A percentile compares a stretch with the other conserved stretches of the same genome.
phyloP scores from a whole-genome alignment of 2,329 filamentous ascomycete species.

The Cercospora janseana region DNA sequence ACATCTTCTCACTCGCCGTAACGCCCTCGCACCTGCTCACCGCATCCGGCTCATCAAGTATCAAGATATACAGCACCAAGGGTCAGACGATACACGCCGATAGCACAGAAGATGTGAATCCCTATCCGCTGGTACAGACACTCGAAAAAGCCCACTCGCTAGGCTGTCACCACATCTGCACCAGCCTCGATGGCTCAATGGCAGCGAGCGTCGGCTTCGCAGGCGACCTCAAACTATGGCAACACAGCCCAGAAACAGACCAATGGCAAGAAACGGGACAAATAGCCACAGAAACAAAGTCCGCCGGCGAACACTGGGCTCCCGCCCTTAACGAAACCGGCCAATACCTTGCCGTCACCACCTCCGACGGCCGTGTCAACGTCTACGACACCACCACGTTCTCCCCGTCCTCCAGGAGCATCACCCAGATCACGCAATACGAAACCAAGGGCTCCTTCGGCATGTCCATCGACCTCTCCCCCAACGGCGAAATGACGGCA shows the following conservation, averaged over 20 bases:
- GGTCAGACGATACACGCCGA: slow-evolving; percentile 35
- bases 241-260: slow-evolving; percentile 46
- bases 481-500: slow-evolving; percentile 80
- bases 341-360: slow-evolving; percentile 79
- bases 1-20: slow-evolving; percentile 41
- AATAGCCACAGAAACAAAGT: slow-evolving; percentile 44
- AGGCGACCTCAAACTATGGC: slow-evolving; percentile 85
- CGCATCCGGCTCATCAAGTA: slow-evolving; percentile 76
- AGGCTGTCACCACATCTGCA: slow-evolving; percentile 85
- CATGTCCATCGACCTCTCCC: slow-evolving; percentile 75
- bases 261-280: slow-evolving; percentile 53
- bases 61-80: slow-evolving; percentile 75
- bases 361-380: slow-evolving; percentile 81
- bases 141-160: slow-evolving; percentile 78
- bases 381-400: slow-evolving; percentile 67
- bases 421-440: slow-evolving; percentile 70
- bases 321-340: slow-evolving; percentile 82
- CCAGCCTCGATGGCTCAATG: slow-evolving; percentile 64
- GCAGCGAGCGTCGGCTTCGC: slow-evolving; percentile 86
- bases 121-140: slow-evolving; percentile 74
- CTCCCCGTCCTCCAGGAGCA: slow-evolving; percentile 37
- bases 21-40: slow-evolving; percentile 62
- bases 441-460: slow-evolving; percentile 94
- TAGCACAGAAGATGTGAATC: slow-evolving; percentile 49
- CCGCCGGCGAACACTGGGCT: slow-evolving; percentile 76